These are phyloP conservation scores for Calonectria ilicicola DNA, from an alignment of 2,329 filamentous ascomycete species.

Conservation along the genomic window DNA sequence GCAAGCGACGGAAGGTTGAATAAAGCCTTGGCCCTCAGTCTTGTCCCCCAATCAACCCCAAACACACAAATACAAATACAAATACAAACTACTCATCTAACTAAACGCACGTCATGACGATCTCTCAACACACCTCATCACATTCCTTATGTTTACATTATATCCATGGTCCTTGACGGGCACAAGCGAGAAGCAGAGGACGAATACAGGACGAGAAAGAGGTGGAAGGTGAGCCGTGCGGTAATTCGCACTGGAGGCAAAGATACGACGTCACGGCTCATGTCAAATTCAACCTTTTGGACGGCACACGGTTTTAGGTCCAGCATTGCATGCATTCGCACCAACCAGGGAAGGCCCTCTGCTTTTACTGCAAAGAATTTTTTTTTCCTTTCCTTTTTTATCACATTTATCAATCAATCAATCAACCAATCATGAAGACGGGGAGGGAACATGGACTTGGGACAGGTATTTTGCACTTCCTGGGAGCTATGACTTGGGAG, in stretches of 20 bases:
- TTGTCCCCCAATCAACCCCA: slow-evolving; percentile 22
- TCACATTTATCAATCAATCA: slow-evolving; percentile 21
- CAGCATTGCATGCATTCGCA: slow-evolving; percentile 15
- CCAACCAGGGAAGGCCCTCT: slow-evolving; percentile 26
- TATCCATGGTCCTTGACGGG: slow-evolving; percentile 26
- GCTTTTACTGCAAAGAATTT: slow-evolving; percentile 27
- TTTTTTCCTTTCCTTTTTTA: slow-evolving; percentile 20
- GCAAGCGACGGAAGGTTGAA: slow-evolving; percentile 85
- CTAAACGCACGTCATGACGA: slow-evolving; percentile 31
- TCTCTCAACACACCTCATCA: slow-evolving; percentile 36
- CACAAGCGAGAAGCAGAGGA: slow-evolving; percentile 35
- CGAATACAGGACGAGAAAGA: slow-evolving; percentile 18
- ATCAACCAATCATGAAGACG: slow-evolving; percentile 30
- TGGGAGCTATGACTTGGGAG: slow-evolving; percentile 40
- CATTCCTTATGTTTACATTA: slow-evolving; percentile 43
- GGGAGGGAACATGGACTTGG: slow-evolving; percentile 31
- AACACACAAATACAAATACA: slow-evolving; percentile 17
- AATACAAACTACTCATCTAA: slow-evolving; percentile 15
- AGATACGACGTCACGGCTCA: slow-evolving; percentile 17
- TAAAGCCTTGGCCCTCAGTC: slow-evolving; percentile 36
- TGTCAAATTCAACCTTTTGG: slow-evolving; percentile 10
- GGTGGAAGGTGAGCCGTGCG: slow-evolving; percentile 20
- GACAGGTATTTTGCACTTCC: slow-evolving; percentile 32
- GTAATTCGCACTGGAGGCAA: slow-evolving; percentile 28
- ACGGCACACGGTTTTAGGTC: slow-evolving; percentile 18